A percentile compares a stretch with the other conserved stretches of the same genome.
Conservation (phyloP, 345 rosid species). For the Pugionium cornutum region DNA sequence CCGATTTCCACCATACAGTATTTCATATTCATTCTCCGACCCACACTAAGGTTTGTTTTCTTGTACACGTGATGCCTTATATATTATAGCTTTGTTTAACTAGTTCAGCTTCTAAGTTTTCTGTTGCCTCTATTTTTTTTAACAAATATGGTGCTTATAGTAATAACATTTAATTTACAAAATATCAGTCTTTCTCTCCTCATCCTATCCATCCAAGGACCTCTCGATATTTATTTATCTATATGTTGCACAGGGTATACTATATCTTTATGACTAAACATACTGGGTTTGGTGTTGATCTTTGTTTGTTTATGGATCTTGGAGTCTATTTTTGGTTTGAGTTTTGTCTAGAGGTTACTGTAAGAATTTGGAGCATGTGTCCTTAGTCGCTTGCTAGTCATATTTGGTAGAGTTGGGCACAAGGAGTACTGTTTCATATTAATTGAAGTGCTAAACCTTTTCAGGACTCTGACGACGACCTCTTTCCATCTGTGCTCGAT, state of each 20-base stretch:
- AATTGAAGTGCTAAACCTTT: constrained; percentile 28
- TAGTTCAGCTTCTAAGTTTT: constrained; percentile 3
- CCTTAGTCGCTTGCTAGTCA: constrained; percentile 21
- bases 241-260: background rate
- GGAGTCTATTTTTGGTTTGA: constrained; percentile 12
- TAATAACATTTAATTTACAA: constrained; percentile 6
- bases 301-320: constrained; percentile 21
- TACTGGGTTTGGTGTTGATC: constrained; percentile 14
- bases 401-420: constrained; percentile 23
- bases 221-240: background rate
- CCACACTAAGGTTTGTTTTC: constrained; percentile 71
- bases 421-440: constrained; percentile 1
- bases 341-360: constrained; percentile 17
- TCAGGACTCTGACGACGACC: constrained; percentile 83
- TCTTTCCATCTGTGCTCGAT: constrained; percentile 82
- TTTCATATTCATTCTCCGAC: constrained; percentile 98
- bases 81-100: constrained; percentile 7
- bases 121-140: constrained; percentile 17
- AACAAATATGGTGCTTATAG: constrained; percentile 1
- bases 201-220: constrained; percentile 1
- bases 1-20: constrained; percentile 99
- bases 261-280: constrained; percentile 5
- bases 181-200: constrained; percentile 1
- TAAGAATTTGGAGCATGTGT: constrained; percentile 16
- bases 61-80: background rate